A percentile compares a stretch with the other conserved stretches of the same genome.
These are phyloP conservation scores for Glarea lozoyensis DNA, from an alignment of 495 filamentous ascomycete species.

Conservation along the genomic window DNA sequence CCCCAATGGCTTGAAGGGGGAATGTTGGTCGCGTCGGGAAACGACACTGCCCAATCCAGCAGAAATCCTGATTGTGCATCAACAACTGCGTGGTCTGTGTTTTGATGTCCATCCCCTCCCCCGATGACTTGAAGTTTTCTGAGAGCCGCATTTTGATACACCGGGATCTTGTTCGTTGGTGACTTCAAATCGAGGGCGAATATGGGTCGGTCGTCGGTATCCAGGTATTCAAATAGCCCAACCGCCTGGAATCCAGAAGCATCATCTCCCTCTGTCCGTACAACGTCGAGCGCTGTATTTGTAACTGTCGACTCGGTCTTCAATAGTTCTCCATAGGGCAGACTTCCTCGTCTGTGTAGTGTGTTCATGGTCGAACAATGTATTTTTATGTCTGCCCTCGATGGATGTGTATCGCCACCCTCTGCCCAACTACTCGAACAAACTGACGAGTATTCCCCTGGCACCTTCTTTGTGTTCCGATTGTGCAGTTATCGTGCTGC, in stretches of 20 bases:
- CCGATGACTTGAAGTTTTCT: neutral
- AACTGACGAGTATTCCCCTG: too few relatives aligned
- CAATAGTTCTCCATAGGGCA: too few relatives aligned
- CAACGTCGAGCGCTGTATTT: neutral
- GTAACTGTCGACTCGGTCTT: neutral
- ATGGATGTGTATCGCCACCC: too few relatives aligned
- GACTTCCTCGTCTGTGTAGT: too few relatives aligned
- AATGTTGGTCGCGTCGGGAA: neutral
- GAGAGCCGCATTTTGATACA: constrained; percentile 10
- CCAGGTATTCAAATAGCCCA: constrained; percentile 8
- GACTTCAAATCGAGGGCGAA: constrained; percentile 10
- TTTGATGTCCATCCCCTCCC: neutral
- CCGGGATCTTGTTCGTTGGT: neutral
- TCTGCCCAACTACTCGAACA: too few relatives aligned
- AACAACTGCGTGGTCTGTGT: neutral
- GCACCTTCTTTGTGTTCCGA: too few relatives aligned
- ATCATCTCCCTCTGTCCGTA: neutral
- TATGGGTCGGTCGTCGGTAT: constrained; percentile 8
- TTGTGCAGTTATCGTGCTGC: too few relatives aligned
- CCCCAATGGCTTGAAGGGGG: neutral
- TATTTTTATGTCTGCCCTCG: too few relatives aligned
- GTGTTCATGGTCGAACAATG: too few relatives aligned
- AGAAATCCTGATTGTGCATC: constrained; percentile 3
- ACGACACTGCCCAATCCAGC: constrained; percentile 9
- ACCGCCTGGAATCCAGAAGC: neutral